Base-by-base conservation (phyloP, 1,284 basidiomycete genomes). In the Hymenochaete sp. region DNA sequence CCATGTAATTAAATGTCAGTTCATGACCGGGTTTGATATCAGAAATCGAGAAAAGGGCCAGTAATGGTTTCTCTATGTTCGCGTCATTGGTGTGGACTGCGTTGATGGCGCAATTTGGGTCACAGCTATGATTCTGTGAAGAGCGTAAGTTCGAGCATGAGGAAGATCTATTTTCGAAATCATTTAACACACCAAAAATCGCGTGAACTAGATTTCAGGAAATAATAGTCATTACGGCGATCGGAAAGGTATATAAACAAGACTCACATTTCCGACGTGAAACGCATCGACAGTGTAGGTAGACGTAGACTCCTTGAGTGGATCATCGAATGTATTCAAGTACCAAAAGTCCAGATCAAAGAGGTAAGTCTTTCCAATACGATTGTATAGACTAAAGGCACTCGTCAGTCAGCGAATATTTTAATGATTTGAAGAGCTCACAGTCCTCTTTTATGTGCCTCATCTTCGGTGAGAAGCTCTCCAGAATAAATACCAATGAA, bases 401-500 rank as follows among this genome's bases (percentile, higher is more conserved):
- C 14, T 14, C 10, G 14, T 31, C 14, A 14, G 14, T 31, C 14
- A 31, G 28, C 14, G 28, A 31, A 31, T 31, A 5, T 38, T 31
- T 13, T 44, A 13, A n/a, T 36, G n/a, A 38, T 29, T 37, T 42
- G 24, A 35, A 45, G 38, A 35, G 9, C 79, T 59, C 52, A 86
- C 85, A 55, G 55, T 47, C 84, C 88, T 19, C 92, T 75, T 9
- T 62, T 55, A 37, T 91, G 79, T 2, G 72, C 74, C 43, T 82
- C 82, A 1, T 61, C 64, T 38, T 88, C 82, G 0, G 72, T 77
- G 19, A 95, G 56, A 3, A 92, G 63, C 59, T 96, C 92, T 1
- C 92, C 92, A 1, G 88, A 68, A 60, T 95, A 95, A 0, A 88
- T 71, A 1, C 90, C 90, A 35, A 96, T 64, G 57, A 83, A 95